Base-by-base conservation (phyloP, 2,329 filamentous ascomycete genomes). In the Shiraia sp. region DNA sequence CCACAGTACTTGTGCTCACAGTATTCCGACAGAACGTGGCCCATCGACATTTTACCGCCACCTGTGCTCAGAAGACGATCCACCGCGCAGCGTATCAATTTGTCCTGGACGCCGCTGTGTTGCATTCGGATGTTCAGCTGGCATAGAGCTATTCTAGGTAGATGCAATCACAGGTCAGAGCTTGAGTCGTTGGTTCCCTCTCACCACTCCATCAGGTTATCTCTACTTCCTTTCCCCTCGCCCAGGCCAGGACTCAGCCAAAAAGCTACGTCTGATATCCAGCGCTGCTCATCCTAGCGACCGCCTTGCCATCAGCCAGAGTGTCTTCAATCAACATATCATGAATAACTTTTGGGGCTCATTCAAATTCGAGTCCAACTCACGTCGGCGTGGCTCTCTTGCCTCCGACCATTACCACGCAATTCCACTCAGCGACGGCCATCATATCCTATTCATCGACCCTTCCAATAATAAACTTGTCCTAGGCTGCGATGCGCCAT, bases 401-500 rank as follows among this genome's bases (percentile, higher is more conserved):
- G 45, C 23, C 17, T 75, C 75, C 24, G 81, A 86, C 55, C 81
- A 86, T 53, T 85, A 82, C 54, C 78, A 77, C 32, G 82, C 83
- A 2, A 68, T 85, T 10, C 83, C 85, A 3, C 62, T 87, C 27
- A 83, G 80, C 47, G 85, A 87, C 59, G 83, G 83, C 2, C 71
- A 79, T 41, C 82, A 87, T 52, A 72, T 87, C 25, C 65, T 87
- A 4, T 87, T 85, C 59, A 81, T 80, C 6, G 82, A 87, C 56
- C 82, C 83, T 4, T 64, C 65, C 9, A 79, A 74, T 1, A 77
- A 75, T 8, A 64, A 74, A 7, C 72, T 87, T 6, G 83, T 78
- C 46, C 67, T 88, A 12, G 83, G 84, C 3, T 80, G 75, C 32
- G 81, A 86, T 68, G 77, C 79, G 0, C 80, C 81, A 1, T 68